Evolutionary conservation across 2,329 filamentous ascomycete genomes (phyloP).

Genomic region (Penicillium glabrum): DNA sequence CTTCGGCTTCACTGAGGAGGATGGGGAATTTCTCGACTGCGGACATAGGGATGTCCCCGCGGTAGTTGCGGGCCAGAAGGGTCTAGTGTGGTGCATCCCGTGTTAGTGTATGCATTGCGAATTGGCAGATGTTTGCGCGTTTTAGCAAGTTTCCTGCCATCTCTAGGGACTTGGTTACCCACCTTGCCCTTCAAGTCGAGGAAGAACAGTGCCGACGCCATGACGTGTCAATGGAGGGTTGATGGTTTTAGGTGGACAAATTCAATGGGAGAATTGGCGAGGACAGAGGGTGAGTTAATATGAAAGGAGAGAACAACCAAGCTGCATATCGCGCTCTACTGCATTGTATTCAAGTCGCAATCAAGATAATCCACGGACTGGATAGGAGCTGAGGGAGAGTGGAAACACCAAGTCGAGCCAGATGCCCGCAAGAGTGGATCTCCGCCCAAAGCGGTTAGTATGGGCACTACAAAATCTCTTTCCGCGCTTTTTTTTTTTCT

Average conservation of each 20-base stretch:
- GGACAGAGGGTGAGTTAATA: not conserved
- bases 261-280: not conserved
- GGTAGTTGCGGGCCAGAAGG: conserved; percentile 96
- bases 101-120: conserved; percentile 20
- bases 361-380: not conserved
- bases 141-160: not conserved
- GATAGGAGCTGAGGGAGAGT: conserved; percentile 5
- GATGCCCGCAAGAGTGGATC: conserved; percentile 14
- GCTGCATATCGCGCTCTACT: conserved; percentile 13
- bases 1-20: conserved; percentile 95
- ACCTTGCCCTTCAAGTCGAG: conserved; percentile 99
- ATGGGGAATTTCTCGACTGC: conserved; percentile 97
- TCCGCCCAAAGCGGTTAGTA: conserved; percentile 30
- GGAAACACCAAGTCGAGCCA: conserved; percentile 3
- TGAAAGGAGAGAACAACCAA: conserved; percentile 7
- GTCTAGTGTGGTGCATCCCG: conserved; percentile 59
- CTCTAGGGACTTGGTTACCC: conserved; percentile 23
- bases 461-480: conserved; percentile 22
- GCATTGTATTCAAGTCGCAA: conserved; percentile 5
- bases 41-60: conserved; percentile 98
- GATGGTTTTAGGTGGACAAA: not conserved
- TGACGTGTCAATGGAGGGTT: conserved; percentile 47
- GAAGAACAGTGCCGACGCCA: conserved; percentile 98
- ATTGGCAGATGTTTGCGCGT: not conserved
- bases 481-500: conserved; percentile 20